Conservation (phyloP, 441 rosid species). For the Jatropha podagrica region DNA sequence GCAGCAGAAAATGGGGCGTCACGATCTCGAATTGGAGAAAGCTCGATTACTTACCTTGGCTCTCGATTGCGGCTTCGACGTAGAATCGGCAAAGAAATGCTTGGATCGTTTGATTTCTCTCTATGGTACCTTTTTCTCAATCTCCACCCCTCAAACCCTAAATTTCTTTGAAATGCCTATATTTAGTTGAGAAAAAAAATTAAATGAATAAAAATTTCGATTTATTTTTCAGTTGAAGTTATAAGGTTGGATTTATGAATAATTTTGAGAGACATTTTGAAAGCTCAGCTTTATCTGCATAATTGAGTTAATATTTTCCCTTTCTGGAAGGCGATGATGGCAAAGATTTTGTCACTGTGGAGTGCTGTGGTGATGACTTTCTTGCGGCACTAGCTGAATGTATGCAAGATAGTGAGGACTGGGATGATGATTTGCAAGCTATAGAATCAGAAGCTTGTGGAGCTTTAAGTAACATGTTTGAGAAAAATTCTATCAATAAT, state of each 20-base stretch:
- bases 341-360: slow-evolving; percentile 76
- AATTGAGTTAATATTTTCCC: neutral
- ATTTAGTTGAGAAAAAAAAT: no score
- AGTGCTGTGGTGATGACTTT: slow-evolving; percentile 85
- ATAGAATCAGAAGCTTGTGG: slow-evolving; percentile 86
- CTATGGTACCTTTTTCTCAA: slow-evolving; percentile 52
- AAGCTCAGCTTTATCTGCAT: neutral
- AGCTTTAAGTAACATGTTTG: slow-evolving; percentile 55
- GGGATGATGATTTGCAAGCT: slow-evolving; percentile 75
- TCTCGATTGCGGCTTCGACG: slow-evolving; percentile 68
- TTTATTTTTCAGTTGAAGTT: no score
- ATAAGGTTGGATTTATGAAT: no score
- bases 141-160: neutral
- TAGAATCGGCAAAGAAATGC: slow-evolving; percentile 59
- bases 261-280: no score
- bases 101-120: slow-evolving; percentile 78
- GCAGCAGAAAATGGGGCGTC: slow-evolving; percentile 33
- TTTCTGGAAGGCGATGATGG: slow-evolving; percentile 75
- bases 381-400: slow-evolving; percentile 78
- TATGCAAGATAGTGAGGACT: slow-evolving; percentile 73
- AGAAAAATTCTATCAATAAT: slow-evolving; percentile 27
- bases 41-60: slow-evolving; percentile 77
- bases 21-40: slow-evolving; percentile 65
- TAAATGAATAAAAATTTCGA: no score
- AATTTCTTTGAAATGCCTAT: neutral